A percentile compares a stretch with the other conserved stretches of the same genome.
phyloP scores from a whole-genome alignment of 306 rosid species.

The Mucuna pruriens region DNA sequence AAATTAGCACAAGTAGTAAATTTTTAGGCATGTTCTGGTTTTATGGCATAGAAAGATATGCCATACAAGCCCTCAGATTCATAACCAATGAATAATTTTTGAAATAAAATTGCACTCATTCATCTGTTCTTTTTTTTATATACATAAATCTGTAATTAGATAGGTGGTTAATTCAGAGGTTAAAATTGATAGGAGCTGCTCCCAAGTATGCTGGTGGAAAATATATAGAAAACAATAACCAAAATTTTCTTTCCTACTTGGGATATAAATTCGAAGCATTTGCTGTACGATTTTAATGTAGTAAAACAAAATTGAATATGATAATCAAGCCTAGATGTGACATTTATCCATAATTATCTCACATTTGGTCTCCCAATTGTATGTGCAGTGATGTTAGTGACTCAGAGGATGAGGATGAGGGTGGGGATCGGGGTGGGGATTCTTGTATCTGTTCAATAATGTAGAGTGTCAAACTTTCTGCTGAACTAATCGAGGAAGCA shows the following conservation, averaged over 20 bases:
- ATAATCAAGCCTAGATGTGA: conserved; percentile 1
- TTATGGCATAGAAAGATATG: neutral
- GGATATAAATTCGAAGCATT: conserved; percentile 4
- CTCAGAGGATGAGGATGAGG: conserved; percentile 80
- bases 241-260: neutral
- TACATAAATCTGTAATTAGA: neutral
- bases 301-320: conserved; percentile 2
- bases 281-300: neutral
- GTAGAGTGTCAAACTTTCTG: conserved; percentile 56
- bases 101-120: neutral
- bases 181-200: conserved; percentile 3
- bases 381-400: conserved; percentile 72
- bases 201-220: neutral
- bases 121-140: neutral
- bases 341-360: conserved; percentile 7
- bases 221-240: neutral
- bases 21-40: neutral
- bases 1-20: conserved; percentile 4
- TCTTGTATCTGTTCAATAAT: conserved; percentile 73
- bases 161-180: conserved; percentile 15
- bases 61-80: neutral
- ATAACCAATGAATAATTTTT: neutral
- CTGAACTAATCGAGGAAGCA: conserved; percentile 42
- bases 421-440: conserved; percentile 72
- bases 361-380: conserved; percentile 36